phyloP scores from a whole-genome alignment of 2,329 filamentous ascomycete species.

The Thelonectria rubi region DNA sequence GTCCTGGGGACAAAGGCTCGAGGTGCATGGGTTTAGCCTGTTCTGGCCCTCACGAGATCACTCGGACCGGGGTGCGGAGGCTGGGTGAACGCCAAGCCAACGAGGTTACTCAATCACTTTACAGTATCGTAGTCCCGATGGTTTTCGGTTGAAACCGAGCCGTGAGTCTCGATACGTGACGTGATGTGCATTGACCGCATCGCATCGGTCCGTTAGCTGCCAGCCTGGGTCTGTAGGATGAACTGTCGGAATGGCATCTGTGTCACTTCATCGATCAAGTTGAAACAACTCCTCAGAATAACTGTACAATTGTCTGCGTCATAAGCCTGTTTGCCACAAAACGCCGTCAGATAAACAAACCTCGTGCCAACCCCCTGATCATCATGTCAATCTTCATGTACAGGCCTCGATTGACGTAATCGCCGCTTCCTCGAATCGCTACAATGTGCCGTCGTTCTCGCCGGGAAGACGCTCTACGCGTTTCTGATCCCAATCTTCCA shows the following conservation, averaged over 20 bases:
- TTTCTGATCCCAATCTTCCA: slow-evolving; percentile 97
- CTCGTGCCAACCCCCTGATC: neutral
- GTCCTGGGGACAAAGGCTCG: neutral
- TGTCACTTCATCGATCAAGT: slow-evolving; percentile 11
- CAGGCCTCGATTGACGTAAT: slow-evolving; percentile 14
- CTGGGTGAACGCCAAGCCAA: neutral
- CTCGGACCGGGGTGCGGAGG: neutral
- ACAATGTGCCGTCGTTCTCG: slow-evolving; percentile 84
- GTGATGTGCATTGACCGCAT: neutral
- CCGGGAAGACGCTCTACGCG: slow-evolving; percentile 89
- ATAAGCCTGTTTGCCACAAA: neutral
- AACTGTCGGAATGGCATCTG: slow-evolving; percentile 7
- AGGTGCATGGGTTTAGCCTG: slow-evolving; percentile 3
- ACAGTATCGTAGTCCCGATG: neutral
- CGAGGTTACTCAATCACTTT: neutral
- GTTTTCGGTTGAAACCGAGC: neutral
- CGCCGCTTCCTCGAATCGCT: slow-evolving; percentile 2
- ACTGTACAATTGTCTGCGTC: neutral
- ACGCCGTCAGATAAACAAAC: too few relatives aligned
- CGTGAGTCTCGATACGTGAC: neutral
- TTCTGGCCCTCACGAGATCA: neutral
- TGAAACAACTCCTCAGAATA: slow-evolving; percentile 20
- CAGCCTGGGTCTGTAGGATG: neutral
- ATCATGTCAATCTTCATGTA: slow-evolving; percentile 4
- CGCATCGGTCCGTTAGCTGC: neutral